Conservation (phyloP, 257 asterid species). For the Dorcoceras hygrometricum region DNA sequence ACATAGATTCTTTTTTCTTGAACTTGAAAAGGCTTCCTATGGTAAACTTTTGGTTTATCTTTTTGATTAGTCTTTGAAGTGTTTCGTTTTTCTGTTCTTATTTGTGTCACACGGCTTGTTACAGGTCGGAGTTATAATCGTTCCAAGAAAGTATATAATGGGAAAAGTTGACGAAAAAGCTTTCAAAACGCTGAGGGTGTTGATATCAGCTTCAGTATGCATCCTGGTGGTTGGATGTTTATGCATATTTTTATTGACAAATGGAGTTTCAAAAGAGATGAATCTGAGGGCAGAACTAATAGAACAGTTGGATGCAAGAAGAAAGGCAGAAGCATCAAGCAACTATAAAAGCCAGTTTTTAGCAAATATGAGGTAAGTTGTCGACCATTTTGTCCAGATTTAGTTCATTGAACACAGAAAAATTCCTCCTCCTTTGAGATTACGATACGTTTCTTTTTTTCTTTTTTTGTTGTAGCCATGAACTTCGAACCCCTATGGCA, state of each 20-base stretch:
- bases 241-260: slow-evolving; percentile 77
- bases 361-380: slow-evolving; percentile 82
- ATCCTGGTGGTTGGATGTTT: slow-evolving; percentile 76
- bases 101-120: slow-evolving; percentile 20
- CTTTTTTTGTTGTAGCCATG: slow-evolving; percentile 55
- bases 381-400: not conserved
- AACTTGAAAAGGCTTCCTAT: slow-evolving; percentile 90
- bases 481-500: slow-evolving; percentile 96
- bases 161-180: slow-evolving; percentile 87
- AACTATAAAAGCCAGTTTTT: slow-evolving; percentile 91
- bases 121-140: slow-evolving; percentile 85
- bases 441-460: slow-evolving; percentile 14
- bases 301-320: slow-evolving; percentile 80
- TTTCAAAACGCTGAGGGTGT: slow-evolving; percentile 56
- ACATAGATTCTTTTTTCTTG: slow-evolving; percentile 82
- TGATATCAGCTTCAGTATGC: slow-evolving; percentile 83
- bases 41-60: slow-evolving; percentile 40
- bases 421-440: not conserved
- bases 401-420: not conserved
- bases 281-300: slow-evolving; percentile 77
- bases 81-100: not conserved
- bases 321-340: slow-evolving; percentile 93
- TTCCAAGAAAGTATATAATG: slow-evolving; percentile 89
- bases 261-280: slow-evolving; percentile 95
- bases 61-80: not conserved